phyloP scores from a whole-genome alignment of 257 asterid genomes.

The Cruciata laevipes region DNA sequence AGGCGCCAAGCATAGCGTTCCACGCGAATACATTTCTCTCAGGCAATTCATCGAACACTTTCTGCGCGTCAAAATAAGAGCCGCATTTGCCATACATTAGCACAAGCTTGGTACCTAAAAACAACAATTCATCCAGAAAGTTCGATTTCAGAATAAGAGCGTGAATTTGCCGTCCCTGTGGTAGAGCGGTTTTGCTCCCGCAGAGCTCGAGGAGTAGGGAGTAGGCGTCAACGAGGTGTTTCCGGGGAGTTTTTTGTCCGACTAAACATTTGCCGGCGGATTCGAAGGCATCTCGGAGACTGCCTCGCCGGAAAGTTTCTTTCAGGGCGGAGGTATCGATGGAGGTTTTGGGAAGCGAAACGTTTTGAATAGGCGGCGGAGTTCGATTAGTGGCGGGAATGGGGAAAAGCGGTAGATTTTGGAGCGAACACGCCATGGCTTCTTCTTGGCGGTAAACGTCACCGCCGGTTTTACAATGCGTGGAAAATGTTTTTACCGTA shows the following conservation, averaged over 20 bases:
- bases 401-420: conserved; percentile 26
- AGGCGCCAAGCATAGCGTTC: conserved; percentile 85
- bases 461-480: neutral
- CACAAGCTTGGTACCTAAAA: conserved; percentile 63
- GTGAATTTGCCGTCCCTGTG: conserved; percentile 60
- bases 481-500: neutral
- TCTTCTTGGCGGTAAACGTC: neutral
- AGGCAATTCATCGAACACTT: conserved; percentile 63
- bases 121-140: conserved; percentile 28
- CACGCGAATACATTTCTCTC: conserved; percentile 57
- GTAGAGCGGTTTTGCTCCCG: conserved; percentile 28
- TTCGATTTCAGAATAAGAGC: conserved; percentile 39
- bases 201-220: conserved; percentile 51
- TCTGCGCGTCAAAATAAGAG: conserved; percentile 36
- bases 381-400: conserved; percentile 21
- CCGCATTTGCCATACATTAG: conserved; percentile 65
- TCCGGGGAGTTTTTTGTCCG: conserved; percentile 9
- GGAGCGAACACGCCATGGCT: conserved; percentile 30
- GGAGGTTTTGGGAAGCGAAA: conserved; percentile 11
- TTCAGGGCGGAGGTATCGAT: conserved; percentile 16
- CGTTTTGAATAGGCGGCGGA: conserved; percentile 10
- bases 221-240: conserved; percentile 44
- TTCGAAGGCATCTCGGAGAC: conserved; percentile 28
- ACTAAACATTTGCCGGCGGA: conserved; percentile 23
- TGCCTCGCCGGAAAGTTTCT: conserved; percentile 13